Percentiles rank a stretch among this genome's conserved stretches.
These are phyloP conservation scores for Haematococcus lacustris DNA, from an alignment of 139 green algal species.

Conservation along the genomic window DNA sequence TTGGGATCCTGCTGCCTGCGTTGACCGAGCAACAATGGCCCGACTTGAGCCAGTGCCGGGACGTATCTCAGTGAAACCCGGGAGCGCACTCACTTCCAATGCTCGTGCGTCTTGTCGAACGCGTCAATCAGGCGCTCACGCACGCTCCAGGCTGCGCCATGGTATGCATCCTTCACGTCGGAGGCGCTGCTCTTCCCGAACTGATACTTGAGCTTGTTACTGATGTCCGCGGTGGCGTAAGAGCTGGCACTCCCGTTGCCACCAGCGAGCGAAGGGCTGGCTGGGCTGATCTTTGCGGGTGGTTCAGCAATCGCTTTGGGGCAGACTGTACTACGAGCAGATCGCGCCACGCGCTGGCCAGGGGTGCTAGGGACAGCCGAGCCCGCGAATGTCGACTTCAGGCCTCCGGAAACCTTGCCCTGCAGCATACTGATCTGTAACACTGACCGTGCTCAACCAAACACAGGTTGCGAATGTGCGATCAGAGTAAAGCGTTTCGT, in stretches of 20 bases:
- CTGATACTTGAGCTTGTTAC: conserved; percentile 27
- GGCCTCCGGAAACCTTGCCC: too few relatives aligned
- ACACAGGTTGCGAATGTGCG: too few relatives aligned
- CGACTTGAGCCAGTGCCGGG: not conserved
- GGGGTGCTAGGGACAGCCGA: too few relatives aligned
- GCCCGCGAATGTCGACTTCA: too few relatives aligned
- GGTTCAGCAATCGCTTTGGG: conserved; percentile 2
- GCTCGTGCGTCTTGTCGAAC: conserved; percentile 73
- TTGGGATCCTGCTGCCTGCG: conserved; percentile 77
- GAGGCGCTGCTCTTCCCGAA: conserved; percentile 18
- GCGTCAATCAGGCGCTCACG: conserved; percentile 78
- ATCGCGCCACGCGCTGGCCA: too few relatives aligned
- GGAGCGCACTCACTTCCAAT: conserved; percentile 54
- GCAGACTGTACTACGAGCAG: too few relatives aligned
- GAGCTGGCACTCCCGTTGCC: not conserved
- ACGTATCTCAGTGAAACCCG: not conserved
- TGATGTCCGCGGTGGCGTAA: conserved; percentile 15
- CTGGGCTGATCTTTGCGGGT: not conserved
- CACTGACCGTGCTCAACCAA: too few relatives aligned
- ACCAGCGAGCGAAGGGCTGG: not conserved
- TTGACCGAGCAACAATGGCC: not conserved
- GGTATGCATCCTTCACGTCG: conserved; percentile 41
- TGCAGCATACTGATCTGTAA: too few relatives aligned
- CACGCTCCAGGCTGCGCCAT: conserved; percentile 59
- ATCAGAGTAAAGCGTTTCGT: too few relatives aligned